These are phyloP conservation scores for Allium fistulosum DNA, from an alignment of 106 monocot species.

Conservation along the genomic window DNA sequence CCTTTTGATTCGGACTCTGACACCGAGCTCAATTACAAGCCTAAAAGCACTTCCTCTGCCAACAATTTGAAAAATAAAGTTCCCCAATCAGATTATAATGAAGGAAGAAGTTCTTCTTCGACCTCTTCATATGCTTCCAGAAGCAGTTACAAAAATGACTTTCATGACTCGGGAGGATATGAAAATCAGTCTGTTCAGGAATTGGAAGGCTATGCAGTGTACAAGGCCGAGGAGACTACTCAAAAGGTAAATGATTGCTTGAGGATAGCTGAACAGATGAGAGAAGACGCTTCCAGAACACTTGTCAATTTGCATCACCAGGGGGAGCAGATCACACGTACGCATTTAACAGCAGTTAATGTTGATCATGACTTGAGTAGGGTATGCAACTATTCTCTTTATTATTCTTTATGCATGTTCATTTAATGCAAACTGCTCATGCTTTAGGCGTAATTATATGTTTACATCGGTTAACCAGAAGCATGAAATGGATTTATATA, in stretches of 20 bases:
- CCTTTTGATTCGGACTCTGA: constrained; percentile 65
- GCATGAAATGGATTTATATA: no score
- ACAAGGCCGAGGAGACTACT: constrained; percentile 82
- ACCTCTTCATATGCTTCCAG: constrained; percentile 17
- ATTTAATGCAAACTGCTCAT: no score
- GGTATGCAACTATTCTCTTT: constrained; percentile 29
- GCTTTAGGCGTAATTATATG: no score
- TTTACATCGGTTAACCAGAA: no score
- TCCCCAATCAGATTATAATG: constrained; percentile 9
- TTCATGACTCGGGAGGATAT: constrained; percentile 40
- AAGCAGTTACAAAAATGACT: constrained; percentile 42
- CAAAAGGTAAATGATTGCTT: constrained; percentile 51
- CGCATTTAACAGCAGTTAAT: constrained; percentile 51
- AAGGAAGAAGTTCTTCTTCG: constrained; percentile 16
- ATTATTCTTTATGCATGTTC: not conserved
- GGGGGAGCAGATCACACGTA: constrained; percentile 77
- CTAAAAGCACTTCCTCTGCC: constrained; percentile 21
- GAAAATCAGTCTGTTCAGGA: constrained; percentile 81
- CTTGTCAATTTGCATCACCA: constrained; percentile 77
- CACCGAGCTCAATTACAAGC: constrained; percentile 10
- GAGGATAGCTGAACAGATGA: constrained; percentile 83
- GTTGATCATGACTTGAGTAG: constrained; percentile 80
- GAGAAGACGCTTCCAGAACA: constrained; percentile 66
- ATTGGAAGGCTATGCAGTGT: constrained; percentile 62
- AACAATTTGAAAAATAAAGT: constrained; percentile 17